Percentiles rank a stretch among this genome's conserved stretches.
Evolutionary conservation across 176 grass and related monocot species (phyloP).

Genomic region (Dactylis glomerata): DNA sequence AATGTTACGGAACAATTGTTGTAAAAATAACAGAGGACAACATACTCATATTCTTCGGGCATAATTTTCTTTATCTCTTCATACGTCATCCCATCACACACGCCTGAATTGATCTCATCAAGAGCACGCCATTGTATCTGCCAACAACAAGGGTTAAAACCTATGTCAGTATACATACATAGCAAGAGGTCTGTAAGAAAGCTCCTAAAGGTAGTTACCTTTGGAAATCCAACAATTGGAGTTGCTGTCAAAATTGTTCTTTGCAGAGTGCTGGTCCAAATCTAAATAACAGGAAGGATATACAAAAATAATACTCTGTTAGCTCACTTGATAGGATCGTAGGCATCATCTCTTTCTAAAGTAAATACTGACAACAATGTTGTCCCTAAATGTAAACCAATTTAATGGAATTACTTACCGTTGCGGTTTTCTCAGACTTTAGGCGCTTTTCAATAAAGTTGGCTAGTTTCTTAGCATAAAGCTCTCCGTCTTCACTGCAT

Average conservation of each 20-base stretch:
- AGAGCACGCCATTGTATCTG: conserved; percentile 99
- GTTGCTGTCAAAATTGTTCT: conserved; percentile 95
- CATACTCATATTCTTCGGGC: conserved; percentile 96
- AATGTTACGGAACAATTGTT: not conserved
- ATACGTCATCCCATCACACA: conserved; percentile 99
- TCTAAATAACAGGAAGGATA: conserved; percentile 42
- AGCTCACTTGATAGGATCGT: conserved; percentile 19
- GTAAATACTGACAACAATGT: not conserved
- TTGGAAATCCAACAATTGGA: conserved; percentile 95
- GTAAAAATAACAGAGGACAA: conserved; percentile 27
- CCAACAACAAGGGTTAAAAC: conserved; percentile 10
- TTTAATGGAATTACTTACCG: conserved; percentile 56
- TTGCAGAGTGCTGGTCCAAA: conserved; percentile 99
- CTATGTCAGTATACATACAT: not conserved
- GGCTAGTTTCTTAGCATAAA: conserved; percentile 89
- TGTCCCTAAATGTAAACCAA: conserved; percentile 1
- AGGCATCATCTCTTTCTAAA: not conserved
- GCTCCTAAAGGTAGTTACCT: conserved; percentile 46
- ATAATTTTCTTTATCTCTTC: conserved; percentile 98
- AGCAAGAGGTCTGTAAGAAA: conserved; percentile 24
- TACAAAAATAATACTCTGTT: conserved; percentile 5
- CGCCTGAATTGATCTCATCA: conserved; percentile 96
- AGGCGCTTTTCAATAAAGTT: conserved; percentile 94
- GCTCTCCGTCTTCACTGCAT: conserved; percentile 76
- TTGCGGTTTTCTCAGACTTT: conserved; percentile 86